Evolutionary conservation across 2,329 filamentous ascomycete genomes (phyloP).

Genomic region (Ophiosphaerella narmari): DNA sequence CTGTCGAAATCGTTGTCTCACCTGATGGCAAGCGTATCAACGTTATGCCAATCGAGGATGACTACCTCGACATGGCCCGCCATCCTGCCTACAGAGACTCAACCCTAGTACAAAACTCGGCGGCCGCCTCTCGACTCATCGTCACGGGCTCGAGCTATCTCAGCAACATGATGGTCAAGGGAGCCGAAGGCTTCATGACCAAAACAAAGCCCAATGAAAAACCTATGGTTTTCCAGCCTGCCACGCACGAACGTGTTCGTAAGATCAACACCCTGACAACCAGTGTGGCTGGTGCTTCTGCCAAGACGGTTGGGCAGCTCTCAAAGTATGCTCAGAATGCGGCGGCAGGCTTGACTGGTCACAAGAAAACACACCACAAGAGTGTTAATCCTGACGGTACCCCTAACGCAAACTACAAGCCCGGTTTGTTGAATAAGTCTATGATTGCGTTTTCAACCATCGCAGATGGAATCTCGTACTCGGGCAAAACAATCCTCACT

Average conservation of each 20-base stretch:
- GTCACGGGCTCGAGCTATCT: conserved; percentile 84
- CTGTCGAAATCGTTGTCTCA: conserved; percentile 78
- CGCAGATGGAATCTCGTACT: conserved; percentile 89
- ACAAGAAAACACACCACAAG: conserved; percentile 61
- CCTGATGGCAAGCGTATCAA: conserved; percentile 69
- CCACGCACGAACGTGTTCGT: conserved; percentile 82
- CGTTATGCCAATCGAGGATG: conserved; percentile 68
- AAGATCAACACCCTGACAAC: conserved; percentile 87
- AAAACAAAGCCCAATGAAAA: conserved; percentile 77
- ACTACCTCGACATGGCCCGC: conserved; percentile 75
- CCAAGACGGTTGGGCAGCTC: conserved; percentile 85
- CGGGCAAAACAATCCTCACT: conserved; percentile 76
- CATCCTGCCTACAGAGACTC: conserved; percentile 94
- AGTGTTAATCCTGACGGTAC: conserved; percentile 74
- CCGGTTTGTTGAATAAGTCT: conserved; percentile 90
- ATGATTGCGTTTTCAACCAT: conserved; percentile 96
- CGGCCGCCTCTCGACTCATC: conserved; percentile 85
- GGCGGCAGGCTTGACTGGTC: conserved; percentile 74
- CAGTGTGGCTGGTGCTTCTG: conserved; percentile 76
- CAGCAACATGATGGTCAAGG: conserved; percentile 74
- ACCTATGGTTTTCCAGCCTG: conserved; percentile 84
- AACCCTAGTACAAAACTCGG: conserved; percentile 82
- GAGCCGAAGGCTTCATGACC: conserved; percentile 79
- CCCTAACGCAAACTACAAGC: conserved; percentile 71
- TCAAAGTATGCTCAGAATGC: conserved; percentile 86